Conservation (phyloP, 1,139 yeast species). For the Meyerozyma carpophila region DNA sequence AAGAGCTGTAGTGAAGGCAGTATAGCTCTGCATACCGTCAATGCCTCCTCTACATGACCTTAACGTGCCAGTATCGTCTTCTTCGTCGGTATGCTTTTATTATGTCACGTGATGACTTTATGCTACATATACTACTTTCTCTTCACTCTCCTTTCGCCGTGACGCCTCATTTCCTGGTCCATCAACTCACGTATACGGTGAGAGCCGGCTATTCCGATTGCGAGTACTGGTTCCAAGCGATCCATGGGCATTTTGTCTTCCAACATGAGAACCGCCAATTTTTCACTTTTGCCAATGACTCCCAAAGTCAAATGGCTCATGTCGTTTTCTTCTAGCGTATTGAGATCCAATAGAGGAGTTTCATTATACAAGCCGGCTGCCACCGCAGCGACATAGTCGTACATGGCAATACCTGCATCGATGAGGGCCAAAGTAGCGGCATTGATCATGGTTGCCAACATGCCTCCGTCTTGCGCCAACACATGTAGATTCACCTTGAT, state of each 20-base stretch:
- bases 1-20: background rate
- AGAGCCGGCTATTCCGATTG: conserved; percentile 88
- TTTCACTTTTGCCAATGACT: conserved; percentile 76
- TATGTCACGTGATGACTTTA: background rate
- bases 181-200: conserved; percentile 75
- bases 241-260: conserved; percentile 88
- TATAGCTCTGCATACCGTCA: background rate
- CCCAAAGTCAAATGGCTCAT: conserved; percentile 80
- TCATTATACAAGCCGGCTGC: conserved; percentile 76
- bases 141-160: conserved; percentile 45
- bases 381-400: conserved; percentile 80
- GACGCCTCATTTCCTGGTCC: conserved; percentile 78
- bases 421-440: conserved; percentile 87
- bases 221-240: conserved; percentile 66
- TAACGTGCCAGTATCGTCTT: no score
- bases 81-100: background rate
- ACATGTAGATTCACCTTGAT: conserved; percentile 73
- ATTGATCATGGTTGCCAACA: conserved; percentile 74
- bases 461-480: conserved; percentile 86
- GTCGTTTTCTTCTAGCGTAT: conserved; percentile 76
- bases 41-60: no score
- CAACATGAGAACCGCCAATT: conserved; percentile 65
- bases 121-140: background rate
- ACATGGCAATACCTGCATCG: conserved; percentile 95
- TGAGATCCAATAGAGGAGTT: conserved; percentile 75